Evolutionary conservation across 345 rosid species (phyloP).

Genomic region (Pistacia vera): DNA sequence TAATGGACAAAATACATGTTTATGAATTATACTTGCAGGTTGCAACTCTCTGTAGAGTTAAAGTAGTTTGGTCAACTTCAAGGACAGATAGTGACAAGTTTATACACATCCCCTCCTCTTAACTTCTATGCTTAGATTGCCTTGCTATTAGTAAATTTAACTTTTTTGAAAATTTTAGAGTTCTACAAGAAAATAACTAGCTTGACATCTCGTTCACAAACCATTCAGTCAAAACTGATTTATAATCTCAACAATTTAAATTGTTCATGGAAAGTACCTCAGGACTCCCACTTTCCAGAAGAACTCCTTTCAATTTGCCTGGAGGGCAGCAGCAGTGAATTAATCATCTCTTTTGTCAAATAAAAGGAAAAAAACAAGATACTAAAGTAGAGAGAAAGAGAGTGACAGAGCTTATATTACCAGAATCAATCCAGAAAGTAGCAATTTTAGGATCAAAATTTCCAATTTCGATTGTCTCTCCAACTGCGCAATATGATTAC

Average conservation of each 20-base stretch:
- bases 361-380: background rate
- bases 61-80: too few species aligned
- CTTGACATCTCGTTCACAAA: background rate
- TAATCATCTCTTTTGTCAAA: background rate
- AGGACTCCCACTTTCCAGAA: constrained; percentile 89
- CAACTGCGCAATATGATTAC: constrained; percentile 55
- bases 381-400: constrained; percentile 6
- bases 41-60: too few species aligned
- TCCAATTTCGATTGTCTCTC: constrained; percentile 85
- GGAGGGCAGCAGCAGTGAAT: constrained; percentile 18
- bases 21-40: too few species aligned
- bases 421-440: constrained; percentile 93
- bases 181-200: background rate
- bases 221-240: background rate
- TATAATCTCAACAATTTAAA: background rate
- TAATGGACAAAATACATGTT: background rate
- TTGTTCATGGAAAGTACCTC: constrained; percentile 55
- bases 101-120: too few species aligned
- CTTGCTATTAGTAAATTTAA: background rate
- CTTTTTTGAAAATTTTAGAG: too few species aligned
- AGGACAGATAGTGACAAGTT: too few species aligned
- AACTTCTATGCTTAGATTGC: too few species aligned
- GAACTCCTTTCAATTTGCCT: constrained; percentile 95
- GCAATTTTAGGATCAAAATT: constrained; percentile 92
- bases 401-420: constrained; percentile 35